phyloP scores from a whole-genome alignment of 768 basidiomycete genomes.

The Tremella fuciformis region DNA sequence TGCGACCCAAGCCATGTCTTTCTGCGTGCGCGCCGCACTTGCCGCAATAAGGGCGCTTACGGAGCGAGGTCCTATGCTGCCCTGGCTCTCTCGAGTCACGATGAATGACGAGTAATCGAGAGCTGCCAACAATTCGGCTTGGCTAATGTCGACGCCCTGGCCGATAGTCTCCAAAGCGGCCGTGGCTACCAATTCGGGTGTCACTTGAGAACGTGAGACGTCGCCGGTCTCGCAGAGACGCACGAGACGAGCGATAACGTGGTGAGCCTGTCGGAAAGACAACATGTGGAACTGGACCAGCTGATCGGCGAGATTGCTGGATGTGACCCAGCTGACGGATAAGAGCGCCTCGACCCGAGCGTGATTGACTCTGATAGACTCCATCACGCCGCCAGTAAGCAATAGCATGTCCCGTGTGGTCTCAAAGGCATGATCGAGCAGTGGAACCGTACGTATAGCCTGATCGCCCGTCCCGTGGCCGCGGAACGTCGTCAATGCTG shows the following conservation, averaged over 20 bases:
- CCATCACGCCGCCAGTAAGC: conserved; percentile 11
- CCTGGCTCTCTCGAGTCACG: conserved; percentile 9
- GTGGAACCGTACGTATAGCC: conserved; percentile 11
- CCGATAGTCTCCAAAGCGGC: conserved; percentile 9
- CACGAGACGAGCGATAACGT: conserved; percentile 15
- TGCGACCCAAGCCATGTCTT: too few species aligned
- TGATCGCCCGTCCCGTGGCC: conserved; percentile 19
- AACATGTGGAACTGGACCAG: conserved; percentile 7
- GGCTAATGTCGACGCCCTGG: background rate
- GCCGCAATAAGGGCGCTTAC: too few species aligned
- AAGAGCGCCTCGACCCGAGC: conserved; percentile 5
- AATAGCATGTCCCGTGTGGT: conserved; percentile 11
- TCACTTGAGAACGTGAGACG: conserved; percentile 1
- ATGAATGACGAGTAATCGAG: conserved; percentile 13
- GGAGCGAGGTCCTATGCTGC: conserved; percentile 4
- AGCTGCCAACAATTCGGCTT: conserved; percentile 1
- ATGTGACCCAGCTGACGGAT: conserved; percentile 8
- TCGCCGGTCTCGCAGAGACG: conserved; percentile 2
- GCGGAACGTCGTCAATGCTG: conserved; percentile 14
- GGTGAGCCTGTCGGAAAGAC: conserved; percentile 19
- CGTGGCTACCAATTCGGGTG: background rate
- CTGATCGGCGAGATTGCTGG: conserved; percentile 18
- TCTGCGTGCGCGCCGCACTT: too few species aligned
- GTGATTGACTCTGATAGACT: conserved; percentile 9
- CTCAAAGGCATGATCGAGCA: conserved; percentile 11